Evolutionary conservation across 2,329 filamentous ascomycete species (phyloP).

Genomic region (Beauveria rudraprayagi): DNA sequence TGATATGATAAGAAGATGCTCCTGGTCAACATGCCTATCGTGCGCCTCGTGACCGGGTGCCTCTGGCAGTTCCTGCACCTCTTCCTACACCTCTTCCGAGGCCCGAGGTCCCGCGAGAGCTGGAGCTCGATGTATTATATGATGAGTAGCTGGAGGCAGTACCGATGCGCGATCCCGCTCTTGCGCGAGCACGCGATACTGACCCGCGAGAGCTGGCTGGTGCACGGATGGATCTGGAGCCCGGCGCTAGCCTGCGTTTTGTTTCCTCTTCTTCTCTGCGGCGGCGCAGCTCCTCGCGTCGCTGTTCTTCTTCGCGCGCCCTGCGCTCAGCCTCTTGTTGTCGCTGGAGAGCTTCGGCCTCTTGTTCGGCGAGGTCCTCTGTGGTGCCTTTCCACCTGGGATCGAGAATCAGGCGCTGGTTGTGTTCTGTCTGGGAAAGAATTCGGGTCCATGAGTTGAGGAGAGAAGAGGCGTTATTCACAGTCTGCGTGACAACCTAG

Average conservation of each 20-base stretch:
- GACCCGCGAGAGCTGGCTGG: constrained; percentile 21
- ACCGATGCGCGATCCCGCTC: constrained; percentile 16
- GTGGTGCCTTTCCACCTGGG: constrained; percentile 83
- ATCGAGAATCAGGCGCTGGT: constrained; percentile 83
- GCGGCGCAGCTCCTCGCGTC: constrained; percentile 61
- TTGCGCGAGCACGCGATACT: constrained; percentile 21
- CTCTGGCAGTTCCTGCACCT: constrained; percentile 24
- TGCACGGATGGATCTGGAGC: constrained; percentile 24
- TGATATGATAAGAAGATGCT: constrained; percentile 7
- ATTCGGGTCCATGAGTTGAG: constrained; percentile 95
- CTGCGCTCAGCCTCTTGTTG: constrained; percentile 72
- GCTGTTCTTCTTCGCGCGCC: constrained; percentile 69
- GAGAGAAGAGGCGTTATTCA: constrained; percentile 78
- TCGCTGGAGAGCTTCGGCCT: constrained; percentile 66
- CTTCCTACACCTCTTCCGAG: constrained; percentile 29
- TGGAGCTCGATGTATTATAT: constrained; percentile 20
- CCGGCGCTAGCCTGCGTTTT: constrained; percentile 22
- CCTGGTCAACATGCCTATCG: constrained; percentile 15
- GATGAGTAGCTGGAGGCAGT: constrained; percentile 20
- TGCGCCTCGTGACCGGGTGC: constrained; percentile 25
- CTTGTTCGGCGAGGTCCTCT: constrained; percentile 77
- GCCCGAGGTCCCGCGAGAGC: constrained; percentile 26
- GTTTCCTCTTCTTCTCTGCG: constrained; percentile 55
- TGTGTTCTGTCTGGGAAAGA: constrained; percentile 94
- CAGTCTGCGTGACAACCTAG: constrained; percentile 73